Percentiles rank a stretch among this genome's conserved stretches.
Evolutionary conservation across 2,329 filamentous ascomycete species (phyloP).

Genomic region (Xylaria multiplex): DNA sequence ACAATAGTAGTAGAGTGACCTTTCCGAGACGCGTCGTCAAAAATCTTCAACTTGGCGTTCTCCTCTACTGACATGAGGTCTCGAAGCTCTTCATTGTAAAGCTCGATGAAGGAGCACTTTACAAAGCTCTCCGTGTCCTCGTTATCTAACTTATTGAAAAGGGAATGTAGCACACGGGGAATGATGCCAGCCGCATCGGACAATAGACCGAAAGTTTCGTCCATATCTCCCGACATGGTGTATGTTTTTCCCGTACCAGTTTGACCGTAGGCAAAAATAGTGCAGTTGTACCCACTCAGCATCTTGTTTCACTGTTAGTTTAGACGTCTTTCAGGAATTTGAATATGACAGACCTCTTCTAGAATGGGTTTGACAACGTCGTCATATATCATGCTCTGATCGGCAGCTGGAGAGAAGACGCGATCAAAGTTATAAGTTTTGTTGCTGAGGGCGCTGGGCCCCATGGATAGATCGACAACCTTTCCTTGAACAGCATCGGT

Average conservation of each 20-base stretch:
- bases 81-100: constrained; percentile 97
- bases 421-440: constrained; percentile 98
- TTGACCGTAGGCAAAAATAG: constrained; percentile 98
- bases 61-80: constrained; percentile 89
- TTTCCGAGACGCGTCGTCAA: constrained; percentile 86
- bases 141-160: constrained; percentile 85
- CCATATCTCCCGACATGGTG: constrained; percentile 99
- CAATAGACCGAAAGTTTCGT: constrained; percentile 81
- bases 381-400: constrained; percentile 93
- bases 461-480: constrained; percentile 88
- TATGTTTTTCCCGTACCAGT: constrained; percentile 99
- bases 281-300: constrained; percentile 94
- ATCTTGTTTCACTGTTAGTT: constrained; percentile 66
- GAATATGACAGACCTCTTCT: constrained; percentile 74
- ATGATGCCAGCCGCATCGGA: constrained; percentile 96
- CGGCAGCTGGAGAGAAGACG: constrained; percentile 93
- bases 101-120: constrained; percentile 97
- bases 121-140: constrained; percentile 86
- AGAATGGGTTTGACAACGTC: constrained; percentile 94
- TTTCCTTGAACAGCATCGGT: constrained; percentile 91
- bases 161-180: constrained; percentile 84
- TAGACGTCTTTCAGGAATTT: not conserved
- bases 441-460: constrained; percentile 89
- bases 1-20: constrained; percentile 88
- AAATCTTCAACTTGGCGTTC: constrained; percentile 89